phyloP scores from a whole-genome alignment of 2,329 filamentous ascomycete species.

The Taxawa tesnikishii region DNA sequence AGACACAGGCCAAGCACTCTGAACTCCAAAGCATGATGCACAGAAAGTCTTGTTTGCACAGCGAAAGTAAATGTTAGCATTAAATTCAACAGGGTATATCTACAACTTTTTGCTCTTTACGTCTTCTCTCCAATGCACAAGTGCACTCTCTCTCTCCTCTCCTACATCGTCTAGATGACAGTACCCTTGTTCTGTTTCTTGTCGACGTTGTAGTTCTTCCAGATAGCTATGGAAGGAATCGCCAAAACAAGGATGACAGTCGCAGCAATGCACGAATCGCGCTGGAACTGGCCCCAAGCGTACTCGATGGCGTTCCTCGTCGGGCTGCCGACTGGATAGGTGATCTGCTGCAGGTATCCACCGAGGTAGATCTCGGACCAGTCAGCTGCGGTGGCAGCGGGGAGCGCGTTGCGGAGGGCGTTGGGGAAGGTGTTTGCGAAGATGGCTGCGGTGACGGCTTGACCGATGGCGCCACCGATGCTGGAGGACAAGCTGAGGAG shows the following conservation, averaged over 20 bases:
- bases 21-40: too few species aligned
- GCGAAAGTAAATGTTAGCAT: too few species aligned
- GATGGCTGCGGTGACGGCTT: conserved; percentile 14
- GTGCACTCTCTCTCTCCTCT: too few species aligned
- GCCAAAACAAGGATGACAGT: conserved; percentile 17
- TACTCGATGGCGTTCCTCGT: conserved; percentile 31
- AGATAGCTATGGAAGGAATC: conserved; percentile 16
- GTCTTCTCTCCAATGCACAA: too few species aligned
- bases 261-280: conserved; percentile 26
- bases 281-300: conserved; percentile 36
- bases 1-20: too few species aligned
- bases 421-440: conserved; percentile 15
- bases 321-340: conserved; percentile 28
- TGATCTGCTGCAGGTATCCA: conserved; percentile 17
- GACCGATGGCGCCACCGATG: conserved; percentile 16
- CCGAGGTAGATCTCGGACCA: conserved; percentile 2
- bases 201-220: conserved; percentile 21
- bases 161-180: conserved; percentile 17
- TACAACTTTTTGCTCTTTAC: too few species aligned
- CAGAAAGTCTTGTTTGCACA: too few species aligned
- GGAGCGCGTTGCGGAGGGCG: conserved; percentile 1
- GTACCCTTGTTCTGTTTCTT: conserved; percentile 23
- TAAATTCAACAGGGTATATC: too few species aligned
- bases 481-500: conserved; percentile 19
- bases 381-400: background rate